A percentile compares a stretch with the other conserved stretches of the same genome.
phyloP scores from a whole-genome alignment of 2,329 filamentous ascomycete genomes.

The Teratosphaeria destructans region DNA sequence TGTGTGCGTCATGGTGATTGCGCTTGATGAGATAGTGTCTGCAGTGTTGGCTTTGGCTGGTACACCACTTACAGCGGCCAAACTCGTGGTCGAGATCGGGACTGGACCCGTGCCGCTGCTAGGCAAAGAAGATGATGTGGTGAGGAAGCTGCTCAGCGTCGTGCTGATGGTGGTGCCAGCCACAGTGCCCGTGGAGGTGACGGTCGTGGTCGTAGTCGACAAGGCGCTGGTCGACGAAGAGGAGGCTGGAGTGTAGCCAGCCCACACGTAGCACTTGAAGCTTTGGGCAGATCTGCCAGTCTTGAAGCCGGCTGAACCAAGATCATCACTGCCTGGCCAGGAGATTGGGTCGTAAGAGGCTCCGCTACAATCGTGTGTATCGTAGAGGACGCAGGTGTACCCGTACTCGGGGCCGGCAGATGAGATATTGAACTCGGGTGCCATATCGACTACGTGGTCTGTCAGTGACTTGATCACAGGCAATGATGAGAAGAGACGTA shows the following conservation, averaged over 20 bases:
- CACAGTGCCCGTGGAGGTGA: not conserved
- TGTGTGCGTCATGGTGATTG: constrained; percentile 2
- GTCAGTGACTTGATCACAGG: not conserved
- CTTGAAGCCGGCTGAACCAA: constrained; percentile 7
- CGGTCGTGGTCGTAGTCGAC: not conserved
- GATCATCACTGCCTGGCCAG: constrained; percentile 8
- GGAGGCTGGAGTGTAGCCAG: constrained; percentile 2
- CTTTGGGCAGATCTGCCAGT: constrained; percentile 5
- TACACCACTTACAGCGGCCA: not conserved
- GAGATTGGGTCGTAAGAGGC: constrained; percentile 6
- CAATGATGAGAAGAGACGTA: not conserved
- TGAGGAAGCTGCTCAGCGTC: not conserved
- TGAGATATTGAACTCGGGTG: constrained; percentile 8
- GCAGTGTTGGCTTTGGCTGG: not conserved
- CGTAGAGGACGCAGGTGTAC: constrained; percentile 9
- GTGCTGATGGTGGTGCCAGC: not conserved
- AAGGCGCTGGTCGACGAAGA: not conserved
- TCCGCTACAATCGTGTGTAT: constrained; percentile 5
- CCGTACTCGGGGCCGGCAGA: constrained; percentile 11
- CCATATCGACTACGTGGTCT: not conserved
- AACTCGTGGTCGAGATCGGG: not conserved
- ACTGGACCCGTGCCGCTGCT: not conserved
- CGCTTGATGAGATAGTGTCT: not conserved
- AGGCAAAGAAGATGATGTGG: not conserved
- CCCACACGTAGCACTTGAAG: constrained; percentile 9